Evolutionary conservation across 306 rosid species (phyloP).

Genomic region (Castanea mollissima): DNA sequence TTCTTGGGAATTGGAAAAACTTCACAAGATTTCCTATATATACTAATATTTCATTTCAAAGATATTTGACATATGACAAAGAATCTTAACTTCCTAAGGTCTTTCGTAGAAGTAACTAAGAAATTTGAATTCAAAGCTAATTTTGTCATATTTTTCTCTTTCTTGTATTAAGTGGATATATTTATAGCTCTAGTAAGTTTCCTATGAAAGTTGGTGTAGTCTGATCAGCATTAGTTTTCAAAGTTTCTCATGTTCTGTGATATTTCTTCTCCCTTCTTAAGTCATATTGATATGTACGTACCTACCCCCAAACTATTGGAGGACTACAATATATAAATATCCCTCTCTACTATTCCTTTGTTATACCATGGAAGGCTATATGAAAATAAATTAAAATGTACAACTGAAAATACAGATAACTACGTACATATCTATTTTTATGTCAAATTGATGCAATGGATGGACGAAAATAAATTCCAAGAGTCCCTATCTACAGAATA

Average conservation of each 20-base stretch:
- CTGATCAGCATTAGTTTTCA: conserved; percentile 29
- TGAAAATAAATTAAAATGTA: neutral
- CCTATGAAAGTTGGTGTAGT: conserved; percentile 26
- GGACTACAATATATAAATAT: conserved; percentile 8
- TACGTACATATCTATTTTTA: neutral
- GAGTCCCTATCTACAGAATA: neutral
- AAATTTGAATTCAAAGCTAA: conserved; percentile 21
- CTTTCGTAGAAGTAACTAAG: neutral
- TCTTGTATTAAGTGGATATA: neutral
- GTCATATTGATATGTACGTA: neutral
- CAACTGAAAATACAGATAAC: neutral
- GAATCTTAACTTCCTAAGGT: neutral
- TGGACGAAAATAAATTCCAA: neutral
- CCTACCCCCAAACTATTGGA: conserved; percentile 24
- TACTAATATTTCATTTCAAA: neutral
- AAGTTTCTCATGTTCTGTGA: conserved; percentile 28
- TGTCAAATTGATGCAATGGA: neutral
- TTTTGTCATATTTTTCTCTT: neutral
- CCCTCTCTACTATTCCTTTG: neutral
- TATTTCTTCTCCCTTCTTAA: conserved; percentile 19
- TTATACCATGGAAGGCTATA: conserved; percentile 4
- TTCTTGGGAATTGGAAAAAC: neutral
- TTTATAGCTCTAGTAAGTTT: conserved; percentile 19
- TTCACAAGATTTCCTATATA: neutral
- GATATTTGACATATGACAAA: conserved; percentile 20